phyloP scores from a whole-genome alignment of 192 early-diverging fungal species.

The Umbelopsis isabellina region DNA sequence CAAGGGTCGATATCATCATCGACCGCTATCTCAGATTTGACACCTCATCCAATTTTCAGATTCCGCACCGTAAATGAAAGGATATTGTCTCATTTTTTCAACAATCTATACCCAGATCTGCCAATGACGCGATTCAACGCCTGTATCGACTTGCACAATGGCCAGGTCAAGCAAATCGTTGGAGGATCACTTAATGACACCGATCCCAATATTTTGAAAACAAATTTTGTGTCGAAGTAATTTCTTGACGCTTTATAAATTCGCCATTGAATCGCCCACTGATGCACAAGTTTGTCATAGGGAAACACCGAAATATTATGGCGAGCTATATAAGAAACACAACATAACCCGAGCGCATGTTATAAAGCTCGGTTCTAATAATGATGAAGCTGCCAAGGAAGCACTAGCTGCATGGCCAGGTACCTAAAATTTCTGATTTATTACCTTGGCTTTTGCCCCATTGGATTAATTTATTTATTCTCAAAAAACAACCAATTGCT shows the following conservation, averaged over 20 bases:
- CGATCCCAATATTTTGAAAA: constrained; percentile 61
- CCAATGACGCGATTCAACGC: constrained; percentile 79
- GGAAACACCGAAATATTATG: constrained; percentile 81
- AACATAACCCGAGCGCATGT: constrained; percentile 86
- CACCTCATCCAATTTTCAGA: too few species aligned
- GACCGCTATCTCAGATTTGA: too few species aligned
- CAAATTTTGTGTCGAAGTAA: constrained; percentile 92
- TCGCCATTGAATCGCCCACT: not conserved
- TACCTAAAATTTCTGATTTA: constrained; percentile 26
- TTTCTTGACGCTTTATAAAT: not conserved
- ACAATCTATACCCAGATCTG: not conserved
- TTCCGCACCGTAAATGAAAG: too few species aligned
- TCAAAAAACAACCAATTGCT: not conserved
- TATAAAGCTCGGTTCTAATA: constrained; percentile 90
- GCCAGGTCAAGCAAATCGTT: constrained; percentile 99
- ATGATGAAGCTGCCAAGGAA: constrained; percentile 82
- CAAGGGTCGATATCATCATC: too few species aligned
- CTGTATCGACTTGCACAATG: constrained; percentile 98
- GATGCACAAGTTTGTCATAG: constrained; percentile 28
- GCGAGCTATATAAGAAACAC: constrained; percentile 75
- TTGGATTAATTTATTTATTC: not conserved
- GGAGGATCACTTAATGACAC: constrained; percentile 86
- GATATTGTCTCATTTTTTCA: too few species aligned
- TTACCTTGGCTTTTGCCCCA: not conserved
- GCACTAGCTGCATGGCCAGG: constrained; percentile 86